A percentile compares a stretch with the other conserved stretches of the same genome.
Conservation (phyloP, 1,139 yeast species). For the Candida gigantensis region DNA sequence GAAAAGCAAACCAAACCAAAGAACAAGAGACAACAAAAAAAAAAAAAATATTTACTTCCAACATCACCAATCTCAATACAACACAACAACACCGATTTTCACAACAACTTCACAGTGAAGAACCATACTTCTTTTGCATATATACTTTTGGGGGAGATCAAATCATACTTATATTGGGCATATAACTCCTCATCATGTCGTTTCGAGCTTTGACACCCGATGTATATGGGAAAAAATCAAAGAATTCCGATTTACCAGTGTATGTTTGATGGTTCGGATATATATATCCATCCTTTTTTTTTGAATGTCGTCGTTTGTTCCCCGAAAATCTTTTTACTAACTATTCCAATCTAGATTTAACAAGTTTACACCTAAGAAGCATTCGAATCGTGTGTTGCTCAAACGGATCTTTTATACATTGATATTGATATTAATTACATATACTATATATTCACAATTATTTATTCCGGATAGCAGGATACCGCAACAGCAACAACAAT, state of each 20-base stretch:
- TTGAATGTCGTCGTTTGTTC: conserved; percentile 8
- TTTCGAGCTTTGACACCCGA: conserved; percentile 20
- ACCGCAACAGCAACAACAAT: conserved; percentile 1
- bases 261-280: conserved; percentile 32
- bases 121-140: background rate
- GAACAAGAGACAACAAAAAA: background rate
- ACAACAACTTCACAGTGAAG: background rate
- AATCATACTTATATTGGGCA: no score
- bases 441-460: conserved; percentile 13
- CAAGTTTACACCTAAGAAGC: conserved; percentile 16
- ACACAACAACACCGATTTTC: no score
- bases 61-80: background rate
- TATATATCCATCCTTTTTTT: conserved; percentile 5
- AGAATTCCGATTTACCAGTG: conserved; percentile 51
- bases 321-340: conserved; percentile 12
- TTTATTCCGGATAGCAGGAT: conserved; percentile 2
- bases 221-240: conserved; percentile 27
- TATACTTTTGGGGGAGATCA: background rate
- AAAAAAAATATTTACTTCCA: conserved; percentile 2
- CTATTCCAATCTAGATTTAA: conserved; percentile 14
- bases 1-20: conserved; percentile 1
- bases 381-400: conserved; percentile 14
- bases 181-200: conserved; percentile 8
- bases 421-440: conserved; percentile 12
- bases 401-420: conserved; percentile 13